Evolutionary conservation across 2,329 filamentous ascomycete genomes (phyloP).

Genomic region (Fusarium clavum): DNA sequence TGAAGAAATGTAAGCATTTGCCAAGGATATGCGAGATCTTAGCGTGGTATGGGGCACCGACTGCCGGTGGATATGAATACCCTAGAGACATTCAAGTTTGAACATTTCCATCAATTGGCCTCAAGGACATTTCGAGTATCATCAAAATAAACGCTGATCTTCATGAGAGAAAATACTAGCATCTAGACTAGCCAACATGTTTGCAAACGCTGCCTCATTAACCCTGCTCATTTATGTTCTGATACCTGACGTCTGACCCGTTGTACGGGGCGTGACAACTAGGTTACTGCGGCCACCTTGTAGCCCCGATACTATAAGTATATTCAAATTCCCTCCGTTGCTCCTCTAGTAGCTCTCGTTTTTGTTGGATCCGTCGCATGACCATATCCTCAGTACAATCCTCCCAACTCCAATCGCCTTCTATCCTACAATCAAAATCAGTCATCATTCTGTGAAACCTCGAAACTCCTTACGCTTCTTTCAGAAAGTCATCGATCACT

Average conservation of each 20-base stretch:
- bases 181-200: background rate
- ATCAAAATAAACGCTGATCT: background rate
- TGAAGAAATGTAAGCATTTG: background rate
- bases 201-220: background rate
- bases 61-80: background rate
- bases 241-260: no score
- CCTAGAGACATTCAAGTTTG: background rate
- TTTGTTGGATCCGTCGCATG: background rate
- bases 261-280: no score
- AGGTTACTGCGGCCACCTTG: no score
- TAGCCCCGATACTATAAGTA: no score
- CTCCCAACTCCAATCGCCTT: no score
- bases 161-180: no score
- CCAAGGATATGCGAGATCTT: slow-evolving; percentile 4
- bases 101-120: background rate
- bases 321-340: background rate
- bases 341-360: no score
- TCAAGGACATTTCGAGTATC: no score
- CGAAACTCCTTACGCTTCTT: background rate
- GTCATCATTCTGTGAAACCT: no score
- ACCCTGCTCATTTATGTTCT: no score
- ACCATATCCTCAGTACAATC: no score
- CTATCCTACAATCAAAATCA: no score
- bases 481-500: background rate
- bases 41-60: background rate